These are phyloP conservation scores for Neofusicoccum sp. DNA, from an alignment of 2,329 filamentous ascomycete species.

Conservation along the genomic window DNA sequence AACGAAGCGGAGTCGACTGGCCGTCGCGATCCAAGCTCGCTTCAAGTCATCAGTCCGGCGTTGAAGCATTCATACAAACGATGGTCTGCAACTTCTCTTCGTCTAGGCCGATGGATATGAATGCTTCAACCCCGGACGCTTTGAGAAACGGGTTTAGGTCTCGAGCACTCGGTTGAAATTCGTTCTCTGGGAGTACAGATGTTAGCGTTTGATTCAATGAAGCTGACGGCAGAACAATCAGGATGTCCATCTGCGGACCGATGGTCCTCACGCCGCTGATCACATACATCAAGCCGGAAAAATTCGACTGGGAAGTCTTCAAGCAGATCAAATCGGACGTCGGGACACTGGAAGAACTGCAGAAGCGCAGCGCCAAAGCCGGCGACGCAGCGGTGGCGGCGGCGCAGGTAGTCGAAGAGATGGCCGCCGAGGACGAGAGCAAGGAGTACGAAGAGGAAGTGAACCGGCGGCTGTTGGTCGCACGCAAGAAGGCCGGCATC, in stretches of 20 bases:
- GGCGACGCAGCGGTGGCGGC: background rate
- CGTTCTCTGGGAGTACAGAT: no score
- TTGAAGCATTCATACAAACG: no score
- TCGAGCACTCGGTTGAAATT: no score
- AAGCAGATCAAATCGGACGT: conserved; percentile 22
- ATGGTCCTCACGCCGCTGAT: conserved; percentile 34
- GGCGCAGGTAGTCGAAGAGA: background rate
- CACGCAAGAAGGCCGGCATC: conserved; percentile 9
- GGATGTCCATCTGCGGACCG: conserved; percentile 18
- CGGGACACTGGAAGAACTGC: conserved; percentile 15
- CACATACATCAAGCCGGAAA: conserved; percentile 48
- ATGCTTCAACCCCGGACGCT: no score
- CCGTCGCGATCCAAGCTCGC: no score
- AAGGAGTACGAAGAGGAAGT: conserved; percentile 1
- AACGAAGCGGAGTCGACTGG: no score
- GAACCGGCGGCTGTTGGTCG: background rate
- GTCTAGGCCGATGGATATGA: no score
- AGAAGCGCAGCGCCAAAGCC: conserved; percentile 11
- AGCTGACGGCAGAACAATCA: background rate
- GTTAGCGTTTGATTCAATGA: no score
- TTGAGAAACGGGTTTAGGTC: no score
- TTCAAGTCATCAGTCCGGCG: no score
- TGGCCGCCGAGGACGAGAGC: background rate
- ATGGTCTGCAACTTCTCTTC: no score
- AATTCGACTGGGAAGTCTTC: conserved; percentile 47